Evolutionary conservation across 164 flowering plant species (phyloP), one percentile per base, ranked within the genome.

Genomic region (Nymphaea colorata): DNA sequence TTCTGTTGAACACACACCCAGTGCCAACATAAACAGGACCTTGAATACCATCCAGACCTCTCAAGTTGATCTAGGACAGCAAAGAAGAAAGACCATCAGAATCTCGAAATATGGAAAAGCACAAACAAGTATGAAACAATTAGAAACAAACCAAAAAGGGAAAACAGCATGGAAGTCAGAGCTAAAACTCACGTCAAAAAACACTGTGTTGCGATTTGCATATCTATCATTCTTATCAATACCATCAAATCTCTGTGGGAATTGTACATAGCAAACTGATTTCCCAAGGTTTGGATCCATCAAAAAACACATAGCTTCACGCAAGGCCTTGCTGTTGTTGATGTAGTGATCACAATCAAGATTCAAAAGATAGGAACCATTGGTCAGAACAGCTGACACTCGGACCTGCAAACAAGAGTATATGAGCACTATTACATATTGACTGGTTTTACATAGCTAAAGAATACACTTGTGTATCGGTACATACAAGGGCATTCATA

Each of bases 271-370:
- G 71, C 90, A 84, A 61, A 86, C 79, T 55, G 77, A 73, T 71
- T 80, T 84, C 61, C 90, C 90, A 14, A 76, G 78, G 43, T 72
- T 76, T 25, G 86, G 90, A 66, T 86, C 90, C 90, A 86, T 86
- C 79, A 84, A 66, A 70, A 86, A 84, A 65, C 90, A 84, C 87
- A 84, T 86, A 16, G 86, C 86, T 75, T 86, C 90, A 64, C 87
- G 73, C 62, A 86, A 74, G 3, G 90, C 90, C 74, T 86, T 86
- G 79, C 86, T 80, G 66, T 86, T 86, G 78, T 86, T 84, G 47
- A 86, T 81, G 73, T 86, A 86, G 75, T 86, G 90, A 73, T 86
- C 90, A 80, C 90, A 86, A 66, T 86, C 90, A 47, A 86, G 86
- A 73, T 86, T 86, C 69, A 86, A 76, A 70, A 86, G 67, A 73